Conservation (phyloP, 805 yeast species). For the Brettanomyces anomalus region DNA sequence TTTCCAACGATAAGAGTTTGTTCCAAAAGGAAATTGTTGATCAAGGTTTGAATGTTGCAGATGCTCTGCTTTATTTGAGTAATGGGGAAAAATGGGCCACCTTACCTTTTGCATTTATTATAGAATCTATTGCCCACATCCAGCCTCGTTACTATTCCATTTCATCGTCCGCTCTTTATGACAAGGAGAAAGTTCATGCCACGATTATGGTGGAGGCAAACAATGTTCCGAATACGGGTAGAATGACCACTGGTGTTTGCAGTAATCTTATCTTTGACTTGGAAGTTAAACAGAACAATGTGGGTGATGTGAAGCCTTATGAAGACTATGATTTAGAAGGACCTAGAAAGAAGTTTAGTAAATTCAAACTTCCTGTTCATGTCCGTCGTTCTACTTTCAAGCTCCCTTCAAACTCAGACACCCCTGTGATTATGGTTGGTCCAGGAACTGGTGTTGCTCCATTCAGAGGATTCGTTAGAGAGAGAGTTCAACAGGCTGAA, state of each 20-base stretch:
- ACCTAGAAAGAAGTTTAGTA: slow-evolving; percentile 53
- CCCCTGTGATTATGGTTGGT: slow-evolving; percentile 87
- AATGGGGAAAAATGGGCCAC: slow-evolving; percentile 56
- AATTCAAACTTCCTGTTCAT: slow-evolving; percentile 76
- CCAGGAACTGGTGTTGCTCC: slow-evolving; percentile 99
- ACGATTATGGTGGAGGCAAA: slow-evolving; percentile 89
- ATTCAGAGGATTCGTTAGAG: slow-evolving; percentile 90
- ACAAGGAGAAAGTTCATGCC: slow-evolving; percentile 65
- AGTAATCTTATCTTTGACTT: slow-evolving; percentile 79
- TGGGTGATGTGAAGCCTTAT: slow-evolving; percentile 29
- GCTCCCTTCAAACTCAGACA: slow-evolving; percentile 74
- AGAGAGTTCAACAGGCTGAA: slow-evolving; percentile 53
- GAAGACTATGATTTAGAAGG: slow-evolving; percentile 71
- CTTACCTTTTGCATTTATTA: slow-evolving; percentile 77
- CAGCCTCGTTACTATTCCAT: slow-evolving; percentile 96
- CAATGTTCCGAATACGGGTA: slow-evolving; percentile 23
- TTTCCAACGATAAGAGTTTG: slow-evolving; percentile 59
- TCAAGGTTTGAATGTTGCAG: slow-evolving; percentile 64
- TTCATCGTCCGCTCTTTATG: slow-evolving; percentile 77
- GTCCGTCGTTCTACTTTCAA: slow-evolving; percentile 93
- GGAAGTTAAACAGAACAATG: slow-evolving; percentile 48
- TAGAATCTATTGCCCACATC: slow-evolving; percentile 72
- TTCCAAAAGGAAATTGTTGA: slow-evolving; percentile 60
- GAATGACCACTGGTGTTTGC: slow-evolving; percentile 71
- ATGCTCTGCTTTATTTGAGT: slow-evolving; percentile 56